phyloP scores from a whole-genome alignment of 805 yeast genomes.

The Kluyveromyces dobzhanskii region DNA sequence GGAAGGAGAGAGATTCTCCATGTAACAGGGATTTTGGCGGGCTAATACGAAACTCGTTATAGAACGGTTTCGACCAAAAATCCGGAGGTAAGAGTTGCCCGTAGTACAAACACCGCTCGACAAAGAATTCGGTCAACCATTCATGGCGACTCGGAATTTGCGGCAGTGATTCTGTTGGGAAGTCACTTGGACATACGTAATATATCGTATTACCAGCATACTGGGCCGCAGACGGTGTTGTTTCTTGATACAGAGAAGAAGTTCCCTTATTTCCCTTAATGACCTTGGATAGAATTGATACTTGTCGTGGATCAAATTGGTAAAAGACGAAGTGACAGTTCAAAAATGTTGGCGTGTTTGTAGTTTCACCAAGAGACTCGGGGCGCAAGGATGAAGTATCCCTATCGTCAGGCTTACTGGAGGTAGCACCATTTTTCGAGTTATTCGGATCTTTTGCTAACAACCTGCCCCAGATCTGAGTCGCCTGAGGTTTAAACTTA shows the following conservation, averaged over 20 bases:
- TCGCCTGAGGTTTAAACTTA: conserved; percentile 23
- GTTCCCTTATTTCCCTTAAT: conserved; percentile 1
- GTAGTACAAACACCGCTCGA: conserved; percentile 65
- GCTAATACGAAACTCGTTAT: conserved; percentile 22
- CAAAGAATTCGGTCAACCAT: conserved; percentile 63
- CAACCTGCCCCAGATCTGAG: conserved; percentile 23
- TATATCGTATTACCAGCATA: not conserved
- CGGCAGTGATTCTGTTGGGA: conserved; percentile 10
- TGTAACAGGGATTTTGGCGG: conserved; percentile 20
- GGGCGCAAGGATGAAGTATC: too few relatives aligned
- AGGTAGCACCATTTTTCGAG: too few relatives aligned
- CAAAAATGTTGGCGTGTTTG: not conserved
- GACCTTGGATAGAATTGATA: not conserved
- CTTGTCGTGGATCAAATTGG: not conserved
- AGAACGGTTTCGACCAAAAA: conserved; percentile 55
- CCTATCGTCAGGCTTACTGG: too few relatives aligned
- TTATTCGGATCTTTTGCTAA: conserved; percentile 16
- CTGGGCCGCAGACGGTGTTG: not conserved
- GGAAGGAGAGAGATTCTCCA: conserved; percentile 2
- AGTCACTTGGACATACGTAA: conserved; percentile 15
- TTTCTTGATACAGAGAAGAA: not conserved
- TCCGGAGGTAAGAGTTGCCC: conserved; percentile 40
- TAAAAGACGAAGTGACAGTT: conserved; percentile 1
- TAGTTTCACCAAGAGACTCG: too few relatives aligned
- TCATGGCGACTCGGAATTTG: conserved; percentile 1